Percentiles rank a stretch among this genome's conserved stretches.
These are phyloP conservation scores for Bretschneidera sinensis DNA, from an alignment of 345 rosid species.

Conservation along the genomic window DNA sequence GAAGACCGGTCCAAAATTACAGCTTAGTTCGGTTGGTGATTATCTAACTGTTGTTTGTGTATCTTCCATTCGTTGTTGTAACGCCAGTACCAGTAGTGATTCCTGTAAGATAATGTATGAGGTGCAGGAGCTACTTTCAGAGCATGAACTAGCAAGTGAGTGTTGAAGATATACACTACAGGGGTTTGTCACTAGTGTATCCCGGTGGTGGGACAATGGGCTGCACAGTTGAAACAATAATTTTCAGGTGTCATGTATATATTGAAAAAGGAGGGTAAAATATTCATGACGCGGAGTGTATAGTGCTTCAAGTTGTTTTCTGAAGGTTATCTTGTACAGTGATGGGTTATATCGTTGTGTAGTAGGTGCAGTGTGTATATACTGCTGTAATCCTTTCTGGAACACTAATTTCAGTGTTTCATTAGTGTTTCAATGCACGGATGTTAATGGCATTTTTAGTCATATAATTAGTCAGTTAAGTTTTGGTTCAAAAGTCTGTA, in stretches of 20 bases:
- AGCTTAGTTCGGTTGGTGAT: conserved; percentile 31
- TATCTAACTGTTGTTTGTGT: too few relatives aligned
- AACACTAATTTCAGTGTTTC: too few relatives aligned
- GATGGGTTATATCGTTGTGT: background rate
- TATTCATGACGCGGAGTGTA: background rate
- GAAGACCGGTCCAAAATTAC: conserved; percentile 30
- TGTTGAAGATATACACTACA: background rate
- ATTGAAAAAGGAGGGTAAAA: background rate
- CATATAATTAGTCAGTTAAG: too few relatives aligned
- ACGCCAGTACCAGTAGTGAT: background rate
- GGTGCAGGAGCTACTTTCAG: background rate
- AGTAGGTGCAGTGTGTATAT: too few relatives aligned
- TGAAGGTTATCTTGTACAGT: background rate
- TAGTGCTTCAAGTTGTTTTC: background rate
- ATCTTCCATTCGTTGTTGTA: too few relatives aligned
- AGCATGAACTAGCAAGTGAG: background rate
- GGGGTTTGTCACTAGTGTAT: background rate
- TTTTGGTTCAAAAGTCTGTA: too few relatives aligned
- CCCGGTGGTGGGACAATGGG: background rate
- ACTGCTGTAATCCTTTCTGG: too few relatives aligned
- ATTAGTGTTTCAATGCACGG: too few relatives aligned
- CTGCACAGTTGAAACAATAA: too few relatives aligned
- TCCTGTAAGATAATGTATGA: background rate
- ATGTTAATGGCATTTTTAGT: too few relatives aligned
- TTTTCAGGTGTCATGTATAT: background rate